Base-by-base conservation (phyloP, 345 rosid genomes). In the sweet orange (Citrus sinensis) region DNA sequence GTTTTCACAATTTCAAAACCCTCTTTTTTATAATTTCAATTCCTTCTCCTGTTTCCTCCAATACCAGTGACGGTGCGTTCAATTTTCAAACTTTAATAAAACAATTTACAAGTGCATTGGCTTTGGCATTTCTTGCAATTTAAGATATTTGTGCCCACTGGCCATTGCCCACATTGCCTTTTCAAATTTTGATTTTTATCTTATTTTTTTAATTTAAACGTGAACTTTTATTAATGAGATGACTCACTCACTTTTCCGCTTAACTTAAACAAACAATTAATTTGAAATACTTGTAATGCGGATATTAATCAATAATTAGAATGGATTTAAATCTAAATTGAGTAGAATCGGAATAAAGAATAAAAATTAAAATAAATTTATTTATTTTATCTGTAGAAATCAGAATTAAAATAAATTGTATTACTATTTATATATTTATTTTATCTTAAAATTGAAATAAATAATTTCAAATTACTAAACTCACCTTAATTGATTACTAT, bases 1-100 rank as follows among this genome's bases (percentile, higher is more conserved):
- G 77, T 64, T 85, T 80, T 79, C 59, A 71, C 76, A 85, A 80
- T 67, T 84, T 79, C 75, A 79, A 83, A 88, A 77, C 10, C 59
- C 40, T 2, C 0, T 58, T 74, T 37, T 55, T 65, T 24, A 13
- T 56, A 30, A 25, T 78, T 78, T 55, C 56, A 4, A 76, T 56
- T 27, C 0, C 49, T 8, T 39, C 71, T 5, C 32, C 22, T 30
- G n/a, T 34, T 34, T 13, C 1, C 51, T 46, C 32, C 64, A 2
- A 29, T 5, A 5, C 11, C 46, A 32, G 20, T 20, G 5, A 17
- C 75, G 2, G 22, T 22, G 19, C 29, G 4, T 20, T 13, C 46
- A 32, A 54, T 55, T 71, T 71, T 55, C 35, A n/a, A 71, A 32
- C 39, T 70, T 68, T 7, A 17, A 3, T 46, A 46, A 46, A 30